Evolutionary conservation across 352 stramenopile species (phyloP).

Genomic region (Phytophthora sp.): DNA sequence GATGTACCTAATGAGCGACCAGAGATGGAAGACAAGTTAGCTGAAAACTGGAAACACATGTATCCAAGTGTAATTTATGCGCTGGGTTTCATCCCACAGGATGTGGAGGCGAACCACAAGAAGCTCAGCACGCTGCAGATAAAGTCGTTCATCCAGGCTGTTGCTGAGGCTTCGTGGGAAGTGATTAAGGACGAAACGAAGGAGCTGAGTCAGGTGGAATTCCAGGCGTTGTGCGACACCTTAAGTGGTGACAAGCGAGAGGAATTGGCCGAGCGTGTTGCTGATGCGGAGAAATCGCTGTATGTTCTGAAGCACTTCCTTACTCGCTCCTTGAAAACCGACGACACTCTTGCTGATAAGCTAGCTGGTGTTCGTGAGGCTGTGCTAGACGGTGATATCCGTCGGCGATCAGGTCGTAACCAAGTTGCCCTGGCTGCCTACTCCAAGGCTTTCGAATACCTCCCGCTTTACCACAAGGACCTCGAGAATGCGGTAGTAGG

Average conservation of each 20-base stretch:
- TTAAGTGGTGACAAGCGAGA: constrained; percentile 41
- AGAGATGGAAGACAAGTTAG: constrained; percentile 12
- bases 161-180: constrained; percentile 71
- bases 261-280: constrained; percentile 34
- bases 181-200: constrained; percentile 53
- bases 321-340: constrained; percentile 54
- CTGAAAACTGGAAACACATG: constrained; percentile 57
- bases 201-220: constrained; percentile 66
- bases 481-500: constrained; percentile 63
- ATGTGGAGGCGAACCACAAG: constrained; percentile 47
- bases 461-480: constrained; percentile 75
- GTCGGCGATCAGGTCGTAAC: constrained; percentile 50
- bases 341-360: constrained; percentile 56
- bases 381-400: constrained; percentile 68
- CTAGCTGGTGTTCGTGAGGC: constrained; percentile 56
- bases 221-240: constrained; percentile 79
- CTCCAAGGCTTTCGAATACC: constrained; percentile 60
- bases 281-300: constrained; percentile 48
- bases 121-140: constrained; percentile 85
- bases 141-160: constrained; percentile 85
- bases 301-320: constrained; percentile 78
- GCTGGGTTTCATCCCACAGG: constrained; percentile 64
- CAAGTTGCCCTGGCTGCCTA: constrained; percentile 66
- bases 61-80: constrained; percentile 78
- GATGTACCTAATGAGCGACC: constrained; percentile 4